Evolutionary conservation across 73 alveolate genomes (phyloP).

Genomic region (Stentor roeselii): DNA sequence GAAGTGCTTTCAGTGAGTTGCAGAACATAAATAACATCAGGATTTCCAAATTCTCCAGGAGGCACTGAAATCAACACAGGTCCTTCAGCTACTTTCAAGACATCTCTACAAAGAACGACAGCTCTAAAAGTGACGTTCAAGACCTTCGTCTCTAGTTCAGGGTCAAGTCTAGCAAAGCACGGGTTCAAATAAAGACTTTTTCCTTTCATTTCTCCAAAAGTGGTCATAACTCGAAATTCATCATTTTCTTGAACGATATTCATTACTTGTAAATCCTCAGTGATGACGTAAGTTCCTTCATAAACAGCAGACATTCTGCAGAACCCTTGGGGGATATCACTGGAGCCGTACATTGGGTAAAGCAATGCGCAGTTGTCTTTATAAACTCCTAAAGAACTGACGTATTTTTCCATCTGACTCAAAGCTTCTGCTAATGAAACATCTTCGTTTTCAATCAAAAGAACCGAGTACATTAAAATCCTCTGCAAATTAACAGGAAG

Average conservation of each 20-base stretch:
- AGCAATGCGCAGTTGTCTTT: constrained; percentile 4
- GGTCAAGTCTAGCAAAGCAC: not conserved
- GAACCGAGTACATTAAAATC: not conserved
- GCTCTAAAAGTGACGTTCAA: not conserved
- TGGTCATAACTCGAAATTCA: not conserved
- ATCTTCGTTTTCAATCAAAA: not conserved
- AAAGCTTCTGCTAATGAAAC: constrained; percentile 4
- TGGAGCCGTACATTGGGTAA: constrained; percentile 19
- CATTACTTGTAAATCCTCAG: not conserved
- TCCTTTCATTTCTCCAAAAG: constrained; percentile 1
- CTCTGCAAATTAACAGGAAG: constrained; percentile 9
- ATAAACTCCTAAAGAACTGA: constrained; percentile 14
- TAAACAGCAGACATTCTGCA: constrained; percentile 24
- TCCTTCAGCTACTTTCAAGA: not conserved
- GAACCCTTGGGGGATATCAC: constrained; percentile 27
- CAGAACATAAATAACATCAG: not conserved
- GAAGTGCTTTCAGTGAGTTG: not conserved
- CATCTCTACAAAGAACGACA: not conserved
- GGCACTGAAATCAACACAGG: constrained; percentile 19
- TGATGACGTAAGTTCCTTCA: constrained; percentile 17
- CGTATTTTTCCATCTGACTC: not conserved
- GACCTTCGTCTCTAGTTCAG: not conserved
- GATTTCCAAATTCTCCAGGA: not conserved
- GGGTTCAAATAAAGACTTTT: not conserved
- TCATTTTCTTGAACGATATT: not conserved